Conservation (phyloP, 1,139 yeast species). For the Candida sanyaensis region DNA sequence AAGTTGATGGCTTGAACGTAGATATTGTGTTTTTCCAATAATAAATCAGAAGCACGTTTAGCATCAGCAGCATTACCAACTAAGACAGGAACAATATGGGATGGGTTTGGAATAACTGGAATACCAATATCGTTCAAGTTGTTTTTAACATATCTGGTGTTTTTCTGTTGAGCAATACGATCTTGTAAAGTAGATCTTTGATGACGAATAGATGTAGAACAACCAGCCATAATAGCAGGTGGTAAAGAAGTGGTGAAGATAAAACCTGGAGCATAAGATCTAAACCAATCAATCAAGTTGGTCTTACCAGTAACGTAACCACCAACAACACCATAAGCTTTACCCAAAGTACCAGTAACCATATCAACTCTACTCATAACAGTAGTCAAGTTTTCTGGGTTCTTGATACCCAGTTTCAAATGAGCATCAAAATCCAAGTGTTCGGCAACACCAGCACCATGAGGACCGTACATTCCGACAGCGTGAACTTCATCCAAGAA, state of each 20-base stretch:
- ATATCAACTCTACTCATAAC: slow-evolving; percentile 91
- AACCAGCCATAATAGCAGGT: slow-evolving; percentile 98
- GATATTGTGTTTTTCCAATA: slow-evolving; percentile 80
- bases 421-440: slow-evolving; percentile 88
- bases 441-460: slow-evolving; percentile 99
- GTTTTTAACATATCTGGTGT: slow-evolving; percentile 82
- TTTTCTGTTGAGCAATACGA: slow-evolving; percentile 81
- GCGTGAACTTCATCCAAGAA: slow-evolving; percentile 98
- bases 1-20: slow-evolving; percentile 98
- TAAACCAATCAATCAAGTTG: slow-evolving; percentile 85
- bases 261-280: slow-evolving; percentile 97
- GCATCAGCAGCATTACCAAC: slow-evolving; percentile 95
- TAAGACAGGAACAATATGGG: slow-evolving; percentile 93
- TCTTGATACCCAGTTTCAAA: slow-evolving; percentile 62
- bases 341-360: slow-evolving; percentile 96
- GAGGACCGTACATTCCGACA: slow-evolving; percentile 98
- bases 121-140: slow-evolving; percentile 71
- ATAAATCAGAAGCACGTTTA: slow-evolving; percentile 84
- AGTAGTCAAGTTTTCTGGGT: slow-evolving; percentile 46
- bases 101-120: slow-evolving; percentile 96
- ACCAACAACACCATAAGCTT: slow-evolving; percentile 96
- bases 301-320: slow-evolving; percentile 94
- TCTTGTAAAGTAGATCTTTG: slow-evolving; percentile 77
- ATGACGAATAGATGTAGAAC: slow-evolving; percentile 81
- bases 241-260: slow-evolving; percentile 96